Conservation (phyloP, 2,329 filamentous ascomycete genomes). For the Fragosphaeria purpurea region DNA sequence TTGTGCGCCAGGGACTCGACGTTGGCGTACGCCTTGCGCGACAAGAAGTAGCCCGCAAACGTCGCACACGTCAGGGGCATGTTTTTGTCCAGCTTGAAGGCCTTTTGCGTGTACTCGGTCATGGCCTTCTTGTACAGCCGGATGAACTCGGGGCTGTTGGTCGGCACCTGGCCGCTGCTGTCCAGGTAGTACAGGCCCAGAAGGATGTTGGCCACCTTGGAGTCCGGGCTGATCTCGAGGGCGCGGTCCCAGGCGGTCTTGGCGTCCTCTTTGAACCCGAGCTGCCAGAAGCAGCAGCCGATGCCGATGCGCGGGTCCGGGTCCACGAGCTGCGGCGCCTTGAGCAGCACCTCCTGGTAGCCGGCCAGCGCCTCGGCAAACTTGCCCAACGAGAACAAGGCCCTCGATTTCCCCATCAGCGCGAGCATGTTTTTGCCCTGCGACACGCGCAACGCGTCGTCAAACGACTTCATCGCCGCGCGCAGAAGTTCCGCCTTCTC, state of each 20-base stretch:
- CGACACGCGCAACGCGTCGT: constrained; percentile 81
- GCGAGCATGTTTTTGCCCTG: constrained; percentile 86
- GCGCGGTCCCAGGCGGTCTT: constrained; percentile 83
- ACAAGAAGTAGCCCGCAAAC: constrained; percentile 83
- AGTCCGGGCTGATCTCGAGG: constrained; percentile 69
- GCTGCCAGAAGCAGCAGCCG: constrained; percentile 93
- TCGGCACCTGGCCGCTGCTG: constrained; percentile 70
- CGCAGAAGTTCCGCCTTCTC: constrained; percentile 73
- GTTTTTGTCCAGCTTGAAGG: constrained; percentile 88
- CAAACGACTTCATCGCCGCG: constrained; percentile 83
- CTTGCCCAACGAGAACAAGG: constrained; percentile 76
- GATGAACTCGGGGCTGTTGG: constrained; percentile 76
- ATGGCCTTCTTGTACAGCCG: constrained; percentile 85
- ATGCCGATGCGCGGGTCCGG: constrained; percentile 94
- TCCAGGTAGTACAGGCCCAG: constrained; percentile 86
- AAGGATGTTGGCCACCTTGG: constrained; percentile 82
- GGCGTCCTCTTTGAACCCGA: constrained; percentile 89
- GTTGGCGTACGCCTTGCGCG: constrained; percentile 67
- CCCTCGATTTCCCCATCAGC: constrained; percentile 77
- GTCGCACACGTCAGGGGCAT: constrained; percentile 82
- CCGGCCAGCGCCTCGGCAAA: constrained; percentile 71
- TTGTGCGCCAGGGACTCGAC: constrained; percentile 83
- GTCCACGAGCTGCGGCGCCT: constrained; percentile 79
- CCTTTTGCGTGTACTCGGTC: constrained; percentile 85
- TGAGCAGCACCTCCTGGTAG: constrained; percentile 80